Evolutionary conservation across 108 stramenopile genomes (phyloP), one percentile per base, ranked within the genome.

Genomic region (Discostella pseudostelligera): DNA sequence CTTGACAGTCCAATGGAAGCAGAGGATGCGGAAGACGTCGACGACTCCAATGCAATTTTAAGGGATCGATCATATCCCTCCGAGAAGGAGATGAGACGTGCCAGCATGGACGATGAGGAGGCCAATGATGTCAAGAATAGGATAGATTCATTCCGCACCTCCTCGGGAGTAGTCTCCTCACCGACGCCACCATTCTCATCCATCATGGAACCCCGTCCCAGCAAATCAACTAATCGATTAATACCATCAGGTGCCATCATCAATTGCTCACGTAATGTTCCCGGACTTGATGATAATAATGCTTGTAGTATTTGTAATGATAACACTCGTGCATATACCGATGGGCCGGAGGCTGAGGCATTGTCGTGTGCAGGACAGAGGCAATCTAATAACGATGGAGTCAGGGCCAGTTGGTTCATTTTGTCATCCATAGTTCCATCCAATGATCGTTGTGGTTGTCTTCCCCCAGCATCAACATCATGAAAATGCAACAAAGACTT

Each of bases 201-300:
- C 13, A 62, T 14, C 29, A 43, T 28, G 9, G 62, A 22, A 28
- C 37, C 48, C 44, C 64, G 45, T n/a, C 75, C 75, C 56, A 92
- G 65, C 25, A 85, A 45, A 62, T 87, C 87, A 12, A 85, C 80
- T 28, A 91, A 47, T 12, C 87, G 78, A 83, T 87, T 82, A 19
- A 91, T 64, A 13, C 86, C 89, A 71, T 91, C 87, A 6, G 89
- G 89, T 9, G 87, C 89, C 56, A 79, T 65, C 73, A 91, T 75
- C 58, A 87, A 79, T 61, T 88, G 85, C 19, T 69, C 59, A 37
- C 79, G 62, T 20, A 84, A 74, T 21, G 70, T 53, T 25, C 61
- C 67, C 10, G 83, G 76, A 55, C 59, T 72, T 13, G 59, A 35
- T 1, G 62, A 48, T 26, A 72, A 68, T 10, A 86, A 40, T 22